Conservation (phyloP, 352 stramenopile genomes). For the Globisporangium lucens region DNA sequence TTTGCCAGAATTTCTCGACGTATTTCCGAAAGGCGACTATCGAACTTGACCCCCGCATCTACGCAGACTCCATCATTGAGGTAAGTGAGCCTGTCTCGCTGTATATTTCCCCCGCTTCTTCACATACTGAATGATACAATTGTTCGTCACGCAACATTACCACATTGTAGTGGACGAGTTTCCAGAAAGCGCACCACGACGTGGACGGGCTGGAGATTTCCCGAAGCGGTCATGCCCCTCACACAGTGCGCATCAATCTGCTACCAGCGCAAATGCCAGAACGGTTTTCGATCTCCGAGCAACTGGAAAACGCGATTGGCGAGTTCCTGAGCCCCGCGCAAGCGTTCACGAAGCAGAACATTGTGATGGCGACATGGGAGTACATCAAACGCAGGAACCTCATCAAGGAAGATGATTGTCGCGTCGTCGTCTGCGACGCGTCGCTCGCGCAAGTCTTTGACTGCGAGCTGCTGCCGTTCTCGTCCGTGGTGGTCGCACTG, state of each 20-base stretch:
- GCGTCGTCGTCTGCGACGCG: constrained; percentile 60
- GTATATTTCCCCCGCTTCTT: neutral
- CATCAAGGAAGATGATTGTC: constrained; percentile 82
- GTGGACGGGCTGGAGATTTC: constrained; percentile 59
- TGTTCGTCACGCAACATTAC: neutral
- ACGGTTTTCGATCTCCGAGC: constrained; percentile 52
- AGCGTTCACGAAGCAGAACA: constrained; percentile 65
- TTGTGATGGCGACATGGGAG: constrained; percentile 72
- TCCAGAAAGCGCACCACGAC: constrained; percentile 64
- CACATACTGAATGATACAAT: neutral
- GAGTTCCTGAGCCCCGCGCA: constrained; percentile 40
- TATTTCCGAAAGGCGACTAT: constrained; percentile 79
- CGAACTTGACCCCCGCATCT: constrained; percentile 63
- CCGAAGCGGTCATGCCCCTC: constrained; percentile 39
- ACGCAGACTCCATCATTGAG: constrained; percentile 68
- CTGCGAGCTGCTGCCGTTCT: constrained; percentile 67
- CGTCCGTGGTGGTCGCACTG: constrained; percentile 63
- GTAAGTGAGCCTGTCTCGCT: constrained; percentile 14
- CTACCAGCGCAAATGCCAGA: constrained; percentile 53
- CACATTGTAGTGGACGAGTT: constrained; percentile 60
- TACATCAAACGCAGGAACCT: constrained; percentile 75
- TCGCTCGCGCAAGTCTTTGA: constrained; percentile 53
- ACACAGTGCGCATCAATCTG: constrained; percentile 69
- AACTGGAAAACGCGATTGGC: constrained; percentile 35
- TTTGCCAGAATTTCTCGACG: constrained; percentile 62